A percentile compares a stretch with the other conserved stretches of the same genome.
Evolutionary conservation across 176 grass and related monocot species (phyloP).

Genomic region (Thalia dealbata): DNA sequence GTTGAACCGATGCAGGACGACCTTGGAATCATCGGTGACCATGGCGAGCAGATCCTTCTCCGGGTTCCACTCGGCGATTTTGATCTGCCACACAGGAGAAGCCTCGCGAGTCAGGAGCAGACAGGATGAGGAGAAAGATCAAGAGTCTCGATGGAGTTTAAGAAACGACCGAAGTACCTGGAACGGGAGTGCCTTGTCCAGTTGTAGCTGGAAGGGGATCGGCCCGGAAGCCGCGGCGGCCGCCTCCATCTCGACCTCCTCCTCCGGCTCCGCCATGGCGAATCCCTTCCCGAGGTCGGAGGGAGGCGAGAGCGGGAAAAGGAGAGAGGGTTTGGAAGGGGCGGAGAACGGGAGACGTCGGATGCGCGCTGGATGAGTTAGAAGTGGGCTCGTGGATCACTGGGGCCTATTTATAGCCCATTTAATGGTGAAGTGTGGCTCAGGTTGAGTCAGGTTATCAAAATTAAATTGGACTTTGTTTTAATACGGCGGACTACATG

Average conservation of each 20-base stretch:
- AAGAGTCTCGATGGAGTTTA: neutral
- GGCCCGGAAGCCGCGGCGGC: constrained; percentile 7
- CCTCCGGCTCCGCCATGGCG: constrained; percentile 31
- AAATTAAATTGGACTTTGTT: too few relatives aligned
- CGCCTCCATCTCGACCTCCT: constrained; percentile 36
- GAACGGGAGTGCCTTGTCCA: constrained; percentile 80
- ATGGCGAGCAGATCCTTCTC: constrained; percentile 96
- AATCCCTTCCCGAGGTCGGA: neutral
- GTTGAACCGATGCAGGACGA: constrained; percentile 90
- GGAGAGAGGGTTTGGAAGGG: neutral
- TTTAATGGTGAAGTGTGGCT: too few relatives aligned
- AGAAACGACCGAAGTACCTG: constrained; percentile 31
- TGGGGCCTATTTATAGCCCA: too few relatives aligned
- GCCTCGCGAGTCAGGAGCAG: neutral
- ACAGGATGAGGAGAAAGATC: neutral
- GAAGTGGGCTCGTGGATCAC: too few relatives aligned
- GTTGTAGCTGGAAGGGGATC: constrained; percentile 89
- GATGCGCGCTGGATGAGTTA: too few relatives aligned
- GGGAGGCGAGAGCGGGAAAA: neutral
- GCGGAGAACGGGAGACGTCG: too few relatives aligned
- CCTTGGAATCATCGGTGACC: constrained; percentile 84
- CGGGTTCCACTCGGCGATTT: constrained; percentile 88
- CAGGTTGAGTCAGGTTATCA: too few relatives aligned
- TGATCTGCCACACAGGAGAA: constrained; percentile 46
- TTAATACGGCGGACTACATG: too few relatives aligned